Evolutionary conservation across 1,139 yeast species (phyloP).

Genomic region (Dujonia santamariae): DNA sequence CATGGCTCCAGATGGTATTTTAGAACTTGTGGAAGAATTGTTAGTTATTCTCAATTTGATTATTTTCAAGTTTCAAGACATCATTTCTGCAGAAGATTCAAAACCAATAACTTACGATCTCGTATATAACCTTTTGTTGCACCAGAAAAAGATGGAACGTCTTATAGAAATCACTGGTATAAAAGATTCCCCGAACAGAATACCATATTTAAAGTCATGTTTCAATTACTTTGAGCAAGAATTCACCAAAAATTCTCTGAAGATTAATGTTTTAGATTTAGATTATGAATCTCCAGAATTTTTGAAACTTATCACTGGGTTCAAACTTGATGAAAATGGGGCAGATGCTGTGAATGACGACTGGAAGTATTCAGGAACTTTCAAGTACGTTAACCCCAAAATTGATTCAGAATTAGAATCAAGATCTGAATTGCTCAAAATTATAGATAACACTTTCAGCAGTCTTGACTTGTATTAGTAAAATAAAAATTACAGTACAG

Average conservation of each 20-base stretch:
- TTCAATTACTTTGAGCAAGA: conserved; percentile 17
- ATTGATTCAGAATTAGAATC: conserved; percentile 8
- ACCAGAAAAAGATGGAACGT: conserved; percentile 23
- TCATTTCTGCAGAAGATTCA: background rate
- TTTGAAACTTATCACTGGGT: conserved; percentile 18
- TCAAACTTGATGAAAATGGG: conserved; percentile 12
- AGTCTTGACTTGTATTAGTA: no score
- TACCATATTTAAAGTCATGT: conserved; percentile 16
- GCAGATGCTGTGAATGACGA: conserved; percentile 4
- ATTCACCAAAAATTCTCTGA: conserved; percentile 8
- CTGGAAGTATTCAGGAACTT: conserved; percentile 13
- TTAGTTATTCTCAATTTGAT: conserved; percentile 22
- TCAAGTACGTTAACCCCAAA: conserved; percentile 10
- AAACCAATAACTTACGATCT: conserved; percentile 21
- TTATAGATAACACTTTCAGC: conserved; percentile 7
- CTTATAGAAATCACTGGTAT: conserved; percentile 14
- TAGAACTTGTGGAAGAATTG: conserved; percentile 26
- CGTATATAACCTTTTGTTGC: conserved; percentile 30
- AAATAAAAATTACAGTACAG: no score
- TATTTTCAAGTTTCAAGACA: conserved; percentile 9
- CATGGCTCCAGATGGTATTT: background rate
- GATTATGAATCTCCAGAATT: conserved; percentile 34
- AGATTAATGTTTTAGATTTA: conserved; percentile 12
- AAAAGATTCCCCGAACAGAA: conserved; percentile 1
- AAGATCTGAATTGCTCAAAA: conserved; percentile 9